Evolutionary conservation across 2,329 filamentous ascomycete species (phyloP).

Genomic region (Fusarium tuaranense): DNA sequence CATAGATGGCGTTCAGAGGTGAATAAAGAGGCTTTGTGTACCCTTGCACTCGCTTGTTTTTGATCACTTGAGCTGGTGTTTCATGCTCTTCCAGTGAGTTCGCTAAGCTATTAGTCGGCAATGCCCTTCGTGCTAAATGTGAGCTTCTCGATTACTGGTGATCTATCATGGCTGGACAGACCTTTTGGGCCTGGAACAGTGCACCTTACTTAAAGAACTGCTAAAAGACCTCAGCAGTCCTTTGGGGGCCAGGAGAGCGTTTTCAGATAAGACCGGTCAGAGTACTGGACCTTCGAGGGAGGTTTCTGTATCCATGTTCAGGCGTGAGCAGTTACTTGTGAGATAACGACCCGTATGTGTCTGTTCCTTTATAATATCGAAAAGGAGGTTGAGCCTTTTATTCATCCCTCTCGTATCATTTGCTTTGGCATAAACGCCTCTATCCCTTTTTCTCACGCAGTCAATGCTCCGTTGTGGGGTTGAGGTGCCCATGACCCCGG

Average conservation of each 20-base stretch:
- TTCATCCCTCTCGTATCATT: slow-evolving; percentile 1
- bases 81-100: not conserved
- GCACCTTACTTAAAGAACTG: not conserved
- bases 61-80: not conserved
- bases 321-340: not conserved
- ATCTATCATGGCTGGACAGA: slow-evolving; percentile 24
- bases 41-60: not conserved
- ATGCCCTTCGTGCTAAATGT: not conserved
- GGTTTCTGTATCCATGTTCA: not conserved
- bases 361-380: not conserved
- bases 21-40: slow-evolving; percentile 25
- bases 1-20: slow-evolving; percentile 47
- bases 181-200: slow-evolving; percentile 26
- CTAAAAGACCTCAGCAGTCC: not conserved
- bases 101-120: not conserved
- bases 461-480: not conserved
- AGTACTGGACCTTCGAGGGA: no score
- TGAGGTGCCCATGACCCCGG: slow-evolving; percentile 19
- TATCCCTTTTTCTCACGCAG: not conserved
- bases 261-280: slow-evolving; percentile 2
- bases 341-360: not conserved
- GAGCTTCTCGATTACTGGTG: not conserved
- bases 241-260: slow-evolving; percentile 16
- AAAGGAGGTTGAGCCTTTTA: not conserved
- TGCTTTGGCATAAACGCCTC: slow-evolving; percentile 1